These are phyloP conservation scores for Chenopodium album DNA, from an alignment of 148 eudicot species.

Conservation along the genomic window DNA sequence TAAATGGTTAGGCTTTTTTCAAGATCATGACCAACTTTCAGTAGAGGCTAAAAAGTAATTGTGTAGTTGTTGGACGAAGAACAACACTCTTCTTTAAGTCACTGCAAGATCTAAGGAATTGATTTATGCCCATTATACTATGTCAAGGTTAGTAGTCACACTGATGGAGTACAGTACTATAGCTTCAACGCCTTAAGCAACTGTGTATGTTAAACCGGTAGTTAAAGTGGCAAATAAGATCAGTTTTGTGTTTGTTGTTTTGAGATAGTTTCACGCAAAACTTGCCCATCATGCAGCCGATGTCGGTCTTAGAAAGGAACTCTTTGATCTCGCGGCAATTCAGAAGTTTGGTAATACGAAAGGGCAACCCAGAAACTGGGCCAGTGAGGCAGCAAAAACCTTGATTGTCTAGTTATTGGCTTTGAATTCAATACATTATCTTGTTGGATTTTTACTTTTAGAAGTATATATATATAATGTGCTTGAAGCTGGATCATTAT, in stretches of 20 bases:
- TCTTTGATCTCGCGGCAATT: not conserved
- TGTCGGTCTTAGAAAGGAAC: not conserved
- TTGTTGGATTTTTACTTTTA: not conserved
- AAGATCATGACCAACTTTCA: too few relatives aligned
- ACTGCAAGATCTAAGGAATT: not conserved
- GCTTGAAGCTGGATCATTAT: slow-evolving; percentile 10
- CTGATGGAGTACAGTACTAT: not conserved
- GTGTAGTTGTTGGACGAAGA: not conserved
- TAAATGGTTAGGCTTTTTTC: too few relatives aligned
- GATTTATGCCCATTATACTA: too few relatives aligned
- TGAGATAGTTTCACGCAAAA: not conserved
- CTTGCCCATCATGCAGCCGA: too few relatives aligned
- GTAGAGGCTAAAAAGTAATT: too few relatives aligned
- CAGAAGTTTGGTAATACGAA: not conserved
- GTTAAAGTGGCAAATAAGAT: too few relatives aligned
- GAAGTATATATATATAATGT: slow-evolving; percentile 1
- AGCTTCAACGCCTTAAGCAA: too few relatives aligned
- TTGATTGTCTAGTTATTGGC: slow-evolving; percentile 9
- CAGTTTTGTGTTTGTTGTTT: not conserved
- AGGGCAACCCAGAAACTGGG: not conserved
- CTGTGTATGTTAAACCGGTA: too few relatives aligned
- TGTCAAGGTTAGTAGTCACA: too few relatives aligned
- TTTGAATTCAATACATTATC: slow-evolving; percentile 7
- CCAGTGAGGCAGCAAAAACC: slow-evolving; percentile 3
- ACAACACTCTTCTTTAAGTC: not conserved